Evolutionary conservation across 306 rosid genomes (phyloP), one percentile per base, ranked within the genome.

Genomic region (Vigna nakashimae): DNA sequence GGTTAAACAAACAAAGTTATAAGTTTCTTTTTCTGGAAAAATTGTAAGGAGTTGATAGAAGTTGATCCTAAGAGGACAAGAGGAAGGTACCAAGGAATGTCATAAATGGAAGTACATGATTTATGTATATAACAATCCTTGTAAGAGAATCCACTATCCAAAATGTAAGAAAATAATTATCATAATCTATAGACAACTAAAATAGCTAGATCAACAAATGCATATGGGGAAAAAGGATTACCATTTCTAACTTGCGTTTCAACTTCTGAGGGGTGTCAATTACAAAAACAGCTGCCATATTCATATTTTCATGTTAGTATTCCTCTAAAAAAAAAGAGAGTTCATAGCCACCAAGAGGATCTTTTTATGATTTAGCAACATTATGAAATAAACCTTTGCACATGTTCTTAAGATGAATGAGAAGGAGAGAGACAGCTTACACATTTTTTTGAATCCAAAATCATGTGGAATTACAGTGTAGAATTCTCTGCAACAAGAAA

Each of bases 381-480:
- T 45, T 70, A 65, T 71, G 12, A 40, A 57, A 38, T 65, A 72
- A 60, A 62, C 20, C 20, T 30, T 0, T 69, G 10, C 36, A 63
- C 9, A 57, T 17, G 43, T 30, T 26, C 55, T 14, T 42, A 16
- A 65, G 68, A 82, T 26, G 28, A 56, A 48, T 24, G 51, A 36
- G 76, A 36, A 53, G 28, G 71, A 60, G 65, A 81, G 79, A 85
- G 86, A 85, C 30, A 68, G 82, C 96, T 72, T 86, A 91, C 98
- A 51, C 98, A 92, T 92, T 80, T 96, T 92, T 73, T 85, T 91
- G 81, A 92, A 96, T 79, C 99, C 96, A 66, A 91, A 92, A 78
- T 96, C 98, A 75, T 96, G 99, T 77, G 98, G 99, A 86, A 96
- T 92, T 82, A 92, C 89, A 16, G 97, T 91, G 82, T 92, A 96